Evolutionary conservation across 257 asterid species (phyloP).

Genomic region (Datura wrightii): DNA sequence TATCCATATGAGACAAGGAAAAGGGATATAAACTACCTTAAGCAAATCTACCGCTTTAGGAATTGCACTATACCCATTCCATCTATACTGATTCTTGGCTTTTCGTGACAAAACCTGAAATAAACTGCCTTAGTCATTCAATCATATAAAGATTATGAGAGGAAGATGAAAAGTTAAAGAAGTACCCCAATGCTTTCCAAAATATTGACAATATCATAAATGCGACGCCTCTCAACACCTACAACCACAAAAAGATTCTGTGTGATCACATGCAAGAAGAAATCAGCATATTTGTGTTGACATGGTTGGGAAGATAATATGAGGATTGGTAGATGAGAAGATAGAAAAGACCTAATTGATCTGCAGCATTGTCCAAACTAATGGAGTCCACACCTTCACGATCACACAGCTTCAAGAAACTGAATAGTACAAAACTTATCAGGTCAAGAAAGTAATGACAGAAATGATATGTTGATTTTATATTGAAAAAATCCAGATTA

Average conservation of each 20-base stretch:
- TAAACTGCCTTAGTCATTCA: not conserved
- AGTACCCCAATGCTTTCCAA: slow-evolving; percentile 69
- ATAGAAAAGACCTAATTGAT: slow-evolving; percentile 54
- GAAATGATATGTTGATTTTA: not conserved
- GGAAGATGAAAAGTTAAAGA: slow-evolving; percentile 9
- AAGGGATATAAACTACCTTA: slow-evolving; percentile 44
- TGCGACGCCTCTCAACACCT: slow-evolving; percentile 73
- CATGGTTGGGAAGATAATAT: slow-evolving; percentile 19
- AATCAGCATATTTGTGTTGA: not conserved
- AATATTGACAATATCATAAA: slow-evolving; percentile 70
- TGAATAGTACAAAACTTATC: slow-evolving; percentile 40
- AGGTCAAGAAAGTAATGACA: slow-evolving; percentile 13
- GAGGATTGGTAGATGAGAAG: not conserved
- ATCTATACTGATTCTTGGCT: slow-evolving; percentile 57
- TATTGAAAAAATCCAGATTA: not conserved
- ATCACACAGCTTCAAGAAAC: slow-evolving; percentile 66
- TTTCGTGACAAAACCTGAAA: slow-evolving; percentile 53
- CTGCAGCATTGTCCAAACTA: slow-evolving; percentile 63
- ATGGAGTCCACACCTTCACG: slow-evolving; percentile 59
- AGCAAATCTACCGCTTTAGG: slow-evolving; percentile 51
- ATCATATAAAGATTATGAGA: slow-evolving; percentile 19
- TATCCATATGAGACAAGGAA: slow-evolving; percentile 21
- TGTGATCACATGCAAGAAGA: not conserved
- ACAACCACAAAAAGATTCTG: slow-evolving; percentile 25
- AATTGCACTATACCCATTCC: slow-evolving; percentile 58